Percentiles rank a stretch among this genome's conserved stretches.
These are phyloP conservation scores for Nannochloris sp. DNA, from an alignment of 139 green algal genomes.

Conservation along the genomic window DNA sequence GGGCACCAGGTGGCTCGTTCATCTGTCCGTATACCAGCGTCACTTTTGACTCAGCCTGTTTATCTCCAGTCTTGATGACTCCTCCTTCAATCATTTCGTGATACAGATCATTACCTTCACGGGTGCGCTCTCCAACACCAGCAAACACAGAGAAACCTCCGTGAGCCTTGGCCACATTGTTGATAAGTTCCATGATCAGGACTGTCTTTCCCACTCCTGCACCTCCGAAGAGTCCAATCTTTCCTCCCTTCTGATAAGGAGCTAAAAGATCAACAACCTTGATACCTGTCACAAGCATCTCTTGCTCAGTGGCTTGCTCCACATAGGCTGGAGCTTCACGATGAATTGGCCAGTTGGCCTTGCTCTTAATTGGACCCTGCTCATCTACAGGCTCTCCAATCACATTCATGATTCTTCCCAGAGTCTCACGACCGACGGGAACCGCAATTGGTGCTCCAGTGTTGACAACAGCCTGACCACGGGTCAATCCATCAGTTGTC, in stretches of 20 bases:
- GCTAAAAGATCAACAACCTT: slow-evolving; percentile 99
- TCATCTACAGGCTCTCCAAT: slow-evolving; percentile 99
- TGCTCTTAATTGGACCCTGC: slow-evolving; percentile 77
- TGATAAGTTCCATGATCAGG: slow-evolving; percentile 99
- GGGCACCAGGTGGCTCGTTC: slow-evolving; percentile 98
- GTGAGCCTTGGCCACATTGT: slow-evolving; percentile 99
- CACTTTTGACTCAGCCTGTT: slow-evolving; percentile 90
- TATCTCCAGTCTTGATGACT: slow-evolving; percentile 93
- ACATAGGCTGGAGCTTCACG: slow-evolving; percentile 88
- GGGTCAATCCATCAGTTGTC: slow-evolving; percentile 87
- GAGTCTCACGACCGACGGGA: slow-evolving; percentile 87
- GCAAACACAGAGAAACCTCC: slow-evolving; percentile 99
- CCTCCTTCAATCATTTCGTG: slow-evolving; percentile 98
- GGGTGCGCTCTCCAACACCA: slow-evolving; percentile 96
- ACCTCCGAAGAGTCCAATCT: slow-evolving; percentile 99
- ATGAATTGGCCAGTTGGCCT: slow-evolving; percentile 85
- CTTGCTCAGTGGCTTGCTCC: slow-evolving; percentile 93
- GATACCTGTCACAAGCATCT: slow-evolving; percentile 98
- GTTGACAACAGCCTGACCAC: slow-evolving; percentile 85
- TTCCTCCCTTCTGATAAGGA: slow-evolving; percentile 96
- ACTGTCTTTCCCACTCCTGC: slow-evolving; percentile 99
- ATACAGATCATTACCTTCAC: slow-evolving; percentile 99
- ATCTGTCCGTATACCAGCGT: slow-evolving; percentile 99
- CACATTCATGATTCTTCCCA: slow-evolving; percentile 99
- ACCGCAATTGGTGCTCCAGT: slow-evolving; percentile 90